phyloP scores from a whole-genome alignment of 345 rosid species.

The Turnera subulata region DNA sequence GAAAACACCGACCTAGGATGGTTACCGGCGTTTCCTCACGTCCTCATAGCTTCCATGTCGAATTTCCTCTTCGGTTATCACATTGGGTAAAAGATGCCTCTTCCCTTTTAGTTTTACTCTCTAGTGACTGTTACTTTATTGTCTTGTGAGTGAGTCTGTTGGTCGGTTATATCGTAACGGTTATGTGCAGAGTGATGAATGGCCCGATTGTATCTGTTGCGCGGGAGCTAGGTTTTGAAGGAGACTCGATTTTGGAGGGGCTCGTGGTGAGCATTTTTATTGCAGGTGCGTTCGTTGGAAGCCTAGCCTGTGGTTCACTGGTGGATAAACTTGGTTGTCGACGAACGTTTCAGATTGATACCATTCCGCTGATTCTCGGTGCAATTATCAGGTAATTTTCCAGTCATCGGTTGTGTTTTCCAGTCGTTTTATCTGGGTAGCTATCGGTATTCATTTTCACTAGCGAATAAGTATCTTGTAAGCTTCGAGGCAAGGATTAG shows the following conservation, averaged over 20 bases:
- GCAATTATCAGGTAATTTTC: slow-evolving; percentile 61
- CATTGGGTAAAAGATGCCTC: slow-evolving; percentile 52
- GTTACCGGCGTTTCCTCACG: slow-evolving; percentile 72
- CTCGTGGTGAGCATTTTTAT: slow-evolving; percentile 81
- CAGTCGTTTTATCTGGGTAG: neutral
- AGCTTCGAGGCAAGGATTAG: no score
- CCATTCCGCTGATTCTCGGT: slow-evolving; percentile 58
- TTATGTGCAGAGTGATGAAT: slow-evolving; percentile 72
- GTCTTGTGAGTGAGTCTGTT: neutral
- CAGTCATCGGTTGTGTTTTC: no score
- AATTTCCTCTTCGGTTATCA: slow-evolving; percentile 83
- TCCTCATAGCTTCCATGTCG: slow-evolving; percentile 59
- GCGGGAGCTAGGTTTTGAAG: slow-evolving; percentile 68
- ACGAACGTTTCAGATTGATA: slow-evolving; percentile 59
- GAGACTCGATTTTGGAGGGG: slow-evolving; percentile 62
- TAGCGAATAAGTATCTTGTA: no score
- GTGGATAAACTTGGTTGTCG: slow-evolving; percentile 66
- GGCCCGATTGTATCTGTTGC: slow-evolving; percentile 77
- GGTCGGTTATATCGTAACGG: no score
- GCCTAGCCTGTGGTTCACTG: slow-evolving; percentile 52
- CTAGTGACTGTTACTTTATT: neutral
- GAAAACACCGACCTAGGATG: slow-evolving; percentile 50
- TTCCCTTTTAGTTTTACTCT: neutral
- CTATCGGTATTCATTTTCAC: neutral
- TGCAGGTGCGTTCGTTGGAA: slow-evolving; percentile 76